A percentile compares a stretch with the other conserved stretches of the same genome.
Evolutionary conservation across 768 basidiomycete genomes (phyloP).

Genomic region (Kwoniella sp.): DNA sequence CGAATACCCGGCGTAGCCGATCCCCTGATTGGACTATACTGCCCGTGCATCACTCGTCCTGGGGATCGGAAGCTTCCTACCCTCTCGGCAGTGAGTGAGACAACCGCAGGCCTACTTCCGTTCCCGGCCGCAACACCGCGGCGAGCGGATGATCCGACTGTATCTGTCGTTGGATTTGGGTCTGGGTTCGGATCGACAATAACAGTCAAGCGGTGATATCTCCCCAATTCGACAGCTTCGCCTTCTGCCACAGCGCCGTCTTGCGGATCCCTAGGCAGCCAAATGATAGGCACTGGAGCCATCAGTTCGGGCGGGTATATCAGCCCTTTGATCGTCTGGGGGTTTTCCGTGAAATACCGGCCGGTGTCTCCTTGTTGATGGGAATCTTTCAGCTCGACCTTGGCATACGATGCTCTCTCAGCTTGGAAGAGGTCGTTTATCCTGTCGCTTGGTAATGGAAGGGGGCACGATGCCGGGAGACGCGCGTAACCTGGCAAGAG

Average conservation of each 20-base stretch:
- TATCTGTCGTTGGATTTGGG: neutral
- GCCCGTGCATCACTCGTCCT: neutral
- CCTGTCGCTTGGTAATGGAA: conserved; percentile 68
- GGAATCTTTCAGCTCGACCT: conserved; percentile 10
- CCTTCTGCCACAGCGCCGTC: conserved; percentile 69
- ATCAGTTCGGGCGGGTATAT: conserved; percentile 80
- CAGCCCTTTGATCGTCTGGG: conserved; percentile 74
- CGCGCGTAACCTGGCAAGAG: conserved; percentile 67
- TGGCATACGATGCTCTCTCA: conserved; percentile 59
- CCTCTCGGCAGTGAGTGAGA: neutral
- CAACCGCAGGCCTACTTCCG: neutral
- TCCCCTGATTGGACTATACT: neutral
- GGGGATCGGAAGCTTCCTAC: neutral
- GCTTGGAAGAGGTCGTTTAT: conserved; percentile 80
- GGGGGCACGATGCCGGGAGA: conserved; percentile 51
- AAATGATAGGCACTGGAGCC: conserved; percentile 75
- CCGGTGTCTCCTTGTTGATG: conserved; percentile 61
- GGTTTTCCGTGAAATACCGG: conserved; percentile 71
- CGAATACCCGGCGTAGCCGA: neutral
- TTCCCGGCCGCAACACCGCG: neutral
- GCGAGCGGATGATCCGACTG: too few relatives aligned
- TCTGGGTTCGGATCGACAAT: conserved; percentile 59
- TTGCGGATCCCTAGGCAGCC: conserved; percentile 72
- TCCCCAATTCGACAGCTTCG: conserved; percentile 74
- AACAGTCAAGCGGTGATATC: conserved; percentile 71